Evolutionary conservation across 306 rosid genomes (phyloP).

Genomic region (Lotus japonicus): DNA sequence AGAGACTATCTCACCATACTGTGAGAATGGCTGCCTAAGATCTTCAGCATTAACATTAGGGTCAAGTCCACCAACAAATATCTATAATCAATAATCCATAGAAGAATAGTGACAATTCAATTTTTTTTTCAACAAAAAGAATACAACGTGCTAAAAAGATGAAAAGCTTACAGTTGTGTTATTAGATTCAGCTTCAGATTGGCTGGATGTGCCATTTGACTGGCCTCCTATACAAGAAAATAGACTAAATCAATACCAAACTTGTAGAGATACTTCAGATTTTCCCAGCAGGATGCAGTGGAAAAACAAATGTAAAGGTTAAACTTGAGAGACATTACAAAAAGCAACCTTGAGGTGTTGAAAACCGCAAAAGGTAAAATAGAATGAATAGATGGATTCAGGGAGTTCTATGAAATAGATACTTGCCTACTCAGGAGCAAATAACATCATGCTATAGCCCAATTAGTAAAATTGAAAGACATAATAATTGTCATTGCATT

Average conservation of each 20-base stretch:
- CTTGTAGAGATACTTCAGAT: background rate
- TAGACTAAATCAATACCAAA: constrained; percentile 9
- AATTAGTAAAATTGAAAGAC: background rate
- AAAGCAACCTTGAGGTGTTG: background rate
- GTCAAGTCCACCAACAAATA: constrained; percentile 99
- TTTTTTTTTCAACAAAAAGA: background rate
- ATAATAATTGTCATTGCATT: background rate
- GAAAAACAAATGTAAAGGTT: constrained; percentile 1
- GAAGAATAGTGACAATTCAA: background rate
- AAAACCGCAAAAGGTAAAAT: background rate
- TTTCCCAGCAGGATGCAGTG: background rate
- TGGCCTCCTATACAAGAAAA: constrained; percentile 57
- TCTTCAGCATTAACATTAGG: constrained; percentile 87
- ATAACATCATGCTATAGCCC: background rate
- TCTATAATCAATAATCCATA: constrained; percentile 42
- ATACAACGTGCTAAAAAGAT: background rate
- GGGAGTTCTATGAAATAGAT: background rate
- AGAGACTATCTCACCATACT: constrained; percentile 86
- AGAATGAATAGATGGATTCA: background rate
- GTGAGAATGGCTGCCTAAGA: constrained; percentile 85
- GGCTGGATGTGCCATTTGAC: constrained; percentile 63
- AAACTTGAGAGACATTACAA: background rate
- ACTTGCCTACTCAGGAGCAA: background rate
- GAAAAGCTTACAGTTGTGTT: constrained; percentile 79
- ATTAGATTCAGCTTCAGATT: constrained; percentile 76